These are phyloP conservation scores for Domatiomyces globalis DNA, from an alignment of 2,329 filamentous ascomycete species.

Conservation along the genomic window DNA sequence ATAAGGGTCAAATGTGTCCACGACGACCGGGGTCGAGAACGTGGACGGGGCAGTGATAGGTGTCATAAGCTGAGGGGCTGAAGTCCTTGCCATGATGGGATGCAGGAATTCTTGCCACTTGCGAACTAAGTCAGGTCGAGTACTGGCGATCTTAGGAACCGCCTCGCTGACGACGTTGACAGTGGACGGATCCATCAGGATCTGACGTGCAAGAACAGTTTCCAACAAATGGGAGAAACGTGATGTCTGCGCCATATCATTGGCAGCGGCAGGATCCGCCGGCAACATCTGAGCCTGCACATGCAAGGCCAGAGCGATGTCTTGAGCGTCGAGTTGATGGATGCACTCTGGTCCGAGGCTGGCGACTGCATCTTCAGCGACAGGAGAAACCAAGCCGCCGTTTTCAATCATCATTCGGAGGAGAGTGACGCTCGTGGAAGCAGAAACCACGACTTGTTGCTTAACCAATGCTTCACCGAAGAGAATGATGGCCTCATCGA, in stretches of 20 bases:
- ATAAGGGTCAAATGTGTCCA: conserved; percentile 84
- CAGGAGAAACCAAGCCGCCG: conserved; percentile 44
- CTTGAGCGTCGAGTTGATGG: conserved; percentile 36
- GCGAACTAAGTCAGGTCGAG: conserved; percentile 32
- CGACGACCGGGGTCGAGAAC: conserved; percentile 37
- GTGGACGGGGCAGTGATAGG: conserved; percentile 22
- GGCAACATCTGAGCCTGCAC: conserved; percentile 40
- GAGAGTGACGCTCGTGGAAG: conserved; percentile 43
- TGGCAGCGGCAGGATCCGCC: conserved; percentile 25
- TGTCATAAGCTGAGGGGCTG: conserved; percentile 22
- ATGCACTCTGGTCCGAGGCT: conserved; percentile 47
- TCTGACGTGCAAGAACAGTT: conserved; percentile 38
- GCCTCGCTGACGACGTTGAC: conserved; percentile 45
- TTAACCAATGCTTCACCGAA: conserved; percentile 45
- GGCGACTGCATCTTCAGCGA: conserved; percentile 47
- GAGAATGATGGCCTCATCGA: conserved; percentile 73
- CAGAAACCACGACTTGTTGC: conserved; percentile 36
- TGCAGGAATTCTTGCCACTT: conserved; percentile 45
- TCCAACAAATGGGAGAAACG: conserved; percentile 50
- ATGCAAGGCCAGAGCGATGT: conserved; percentile 46
- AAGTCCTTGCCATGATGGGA: conserved; percentile 1
- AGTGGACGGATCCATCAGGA: conserved; percentile 42
- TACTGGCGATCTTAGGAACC: conserved; percentile 37
- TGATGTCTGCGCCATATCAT: conserved; percentile 43
- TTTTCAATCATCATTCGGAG: conserved; percentile 54